Evolutionary conservation across 805 yeast species (phyloP).

Genomic region (Metschnikowia drakensbergensis): DNA sequence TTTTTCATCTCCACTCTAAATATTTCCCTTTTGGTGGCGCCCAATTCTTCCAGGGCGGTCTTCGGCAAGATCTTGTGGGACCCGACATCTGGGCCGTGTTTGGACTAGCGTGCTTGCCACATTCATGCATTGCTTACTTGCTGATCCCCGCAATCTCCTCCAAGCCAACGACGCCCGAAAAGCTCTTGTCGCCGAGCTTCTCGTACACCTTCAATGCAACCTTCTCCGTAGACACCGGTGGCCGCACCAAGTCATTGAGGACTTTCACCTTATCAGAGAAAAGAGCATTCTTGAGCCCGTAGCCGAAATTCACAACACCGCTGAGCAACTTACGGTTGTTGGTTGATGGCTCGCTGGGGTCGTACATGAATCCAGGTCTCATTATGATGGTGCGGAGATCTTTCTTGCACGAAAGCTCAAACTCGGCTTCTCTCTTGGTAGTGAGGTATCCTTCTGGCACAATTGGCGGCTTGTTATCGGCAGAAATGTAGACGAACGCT

Average conservation of each 20-base stretch:
- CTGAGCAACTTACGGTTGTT: constrained; percentile 43
- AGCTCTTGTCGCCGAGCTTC: constrained; percentile 46
- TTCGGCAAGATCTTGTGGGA: not conserved
- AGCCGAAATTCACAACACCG: constrained; percentile 37
- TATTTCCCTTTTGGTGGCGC: too few relatives aligned
- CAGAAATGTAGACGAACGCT: constrained; percentile 70
- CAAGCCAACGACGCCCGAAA: constrained; percentile 56
- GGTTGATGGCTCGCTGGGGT: constrained; percentile 34
- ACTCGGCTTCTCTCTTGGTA: constrained; percentile 77
- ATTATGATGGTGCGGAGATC: constrained; percentile 57
- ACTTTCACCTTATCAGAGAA: constrained; percentile 33
- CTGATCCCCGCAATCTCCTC: constrained; percentile 35
- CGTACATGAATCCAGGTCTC: constrained; percentile 85
- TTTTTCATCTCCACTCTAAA: too few relatives aligned
- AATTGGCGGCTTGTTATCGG: constrained; percentile 67
- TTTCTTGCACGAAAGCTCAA: constrained; percentile 43
- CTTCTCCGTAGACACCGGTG: constrained; percentile 60
- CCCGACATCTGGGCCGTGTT: not conserved
- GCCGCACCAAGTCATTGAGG: constrained; percentile 45
- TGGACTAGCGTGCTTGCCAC: too few relatives aligned
- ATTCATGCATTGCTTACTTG: not conserved
- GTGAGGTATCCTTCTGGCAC: constrained; percentile 64
- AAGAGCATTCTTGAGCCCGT: constrained; percentile 42
- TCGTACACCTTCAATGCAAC: constrained; percentile 61
- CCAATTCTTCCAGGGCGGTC: too few relatives aligned